phyloP scores from a whole-genome alignment of 2,329 filamentous ascomycete species.

The Ilyonectria mors-panacis region DNA sequence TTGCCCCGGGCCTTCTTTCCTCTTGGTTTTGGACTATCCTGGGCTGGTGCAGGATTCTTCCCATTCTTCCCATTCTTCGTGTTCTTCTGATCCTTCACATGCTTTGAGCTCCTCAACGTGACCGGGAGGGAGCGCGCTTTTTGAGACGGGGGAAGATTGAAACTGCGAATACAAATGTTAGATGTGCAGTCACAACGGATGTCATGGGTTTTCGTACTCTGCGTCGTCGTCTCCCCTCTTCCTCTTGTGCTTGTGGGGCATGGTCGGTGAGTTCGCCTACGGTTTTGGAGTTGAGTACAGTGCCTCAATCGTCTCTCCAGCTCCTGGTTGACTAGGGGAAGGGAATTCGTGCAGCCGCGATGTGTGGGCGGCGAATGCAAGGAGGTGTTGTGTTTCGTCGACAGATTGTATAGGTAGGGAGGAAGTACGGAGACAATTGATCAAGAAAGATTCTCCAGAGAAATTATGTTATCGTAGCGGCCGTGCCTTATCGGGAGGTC shows the following conservation, averaged over 20 bases:
- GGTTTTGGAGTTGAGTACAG: background rate
- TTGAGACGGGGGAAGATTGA: constrained; percentile 65
- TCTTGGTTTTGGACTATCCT: constrained; percentile 54
- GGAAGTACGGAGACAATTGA: constrained; percentile 6
- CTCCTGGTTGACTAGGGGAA: background rate
- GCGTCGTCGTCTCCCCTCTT: constrained; percentile 65
- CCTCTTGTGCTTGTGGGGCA: constrained; percentile 92
- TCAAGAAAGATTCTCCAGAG: constrained; percentile 27
- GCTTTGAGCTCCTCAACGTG: constrained; percentile 47
- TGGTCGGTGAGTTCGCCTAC: constrained; percentile 53
- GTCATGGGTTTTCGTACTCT: constrained; percentile 35
- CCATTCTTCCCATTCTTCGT: constrained; percentile 42
- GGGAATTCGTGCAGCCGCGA: too few species aligned
- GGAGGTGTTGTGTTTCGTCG: background rate
- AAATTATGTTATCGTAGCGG: constrained; percentile 47
- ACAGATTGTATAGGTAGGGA: constrained; percentile 2
- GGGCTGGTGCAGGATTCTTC: constrained; percentile 52
- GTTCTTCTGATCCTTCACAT: constrained; percentile 48
- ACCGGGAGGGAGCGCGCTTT: constrained; percentile 67
- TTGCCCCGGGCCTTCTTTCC: constrained; percentile 60
- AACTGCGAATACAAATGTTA: constrained; percentile 54
- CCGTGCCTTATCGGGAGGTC: constrained; percentile 28
- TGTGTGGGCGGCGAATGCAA: background rate
- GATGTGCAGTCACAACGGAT: constrained; percentile 14
- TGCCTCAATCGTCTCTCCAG: background rate